These are phyloP conservation scores for Hanseniaspora thailandica DNA, from an alignment of 805 yeast species.

Conservation along the genomic window DNA sequence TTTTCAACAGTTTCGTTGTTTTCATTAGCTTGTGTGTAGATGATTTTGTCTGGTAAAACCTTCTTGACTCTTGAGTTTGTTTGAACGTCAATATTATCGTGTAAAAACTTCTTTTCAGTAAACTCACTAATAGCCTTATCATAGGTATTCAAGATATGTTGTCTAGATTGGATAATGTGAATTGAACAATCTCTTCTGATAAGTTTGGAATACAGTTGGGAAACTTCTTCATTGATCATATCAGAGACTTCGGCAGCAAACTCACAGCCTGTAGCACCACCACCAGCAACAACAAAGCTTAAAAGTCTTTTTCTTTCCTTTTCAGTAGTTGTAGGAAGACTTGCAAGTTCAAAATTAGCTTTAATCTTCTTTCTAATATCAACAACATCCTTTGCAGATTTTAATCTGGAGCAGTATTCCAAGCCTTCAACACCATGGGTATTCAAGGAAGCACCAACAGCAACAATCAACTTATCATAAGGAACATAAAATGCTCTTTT, in stretches of 20 bases:
- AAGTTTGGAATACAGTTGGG: slow-evolving; percentile 45
- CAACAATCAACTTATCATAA: slow-evolving; percentile 58
- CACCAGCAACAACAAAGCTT: slow-evolving; percentile 59
- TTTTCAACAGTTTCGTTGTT: slow-evolving; percentile 17
- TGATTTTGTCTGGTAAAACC: slow-evolving; percentile 44
- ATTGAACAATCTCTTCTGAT: slow-evolving; percentile 53
- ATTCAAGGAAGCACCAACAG: slow-evolving; percentile 57
- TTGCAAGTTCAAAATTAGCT: slow-evolving; percentile 46
- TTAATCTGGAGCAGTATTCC: slow-evolving; percentile 47
- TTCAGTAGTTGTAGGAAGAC: slow-evolving; percentile 52
- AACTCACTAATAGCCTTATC: slow-evolving; percentile 54
- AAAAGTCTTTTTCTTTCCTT: slow-evolving; percentile 50
- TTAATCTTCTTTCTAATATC: slow-evolving; percentile 45
- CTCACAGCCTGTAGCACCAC: slow-evolving; percentile 68
- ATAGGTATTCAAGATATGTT: slow-evolving; percentile 56
- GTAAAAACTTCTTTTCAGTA: slow-evolving; percentile 51
- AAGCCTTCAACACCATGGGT: slow-evolving; percentile 65
- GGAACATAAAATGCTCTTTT: slow-evolving; percentile 51
- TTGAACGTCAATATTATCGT: slow-evolving; percentile 50
- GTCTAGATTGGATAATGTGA: slow-evolving; percentile 57
- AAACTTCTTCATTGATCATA: slow-evolving; percentile 52
- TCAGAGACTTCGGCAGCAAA: slow-evolving; percentile 63
- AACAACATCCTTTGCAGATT: slow-evolving; percentile 56
- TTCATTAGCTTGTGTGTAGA: slow-evolving; percentile 41
- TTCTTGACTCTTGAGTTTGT: slow-evolving; percentile 54